Conservation (phyloP, 208 protist genomes). For the Wallacemonas sp. region DNA sequence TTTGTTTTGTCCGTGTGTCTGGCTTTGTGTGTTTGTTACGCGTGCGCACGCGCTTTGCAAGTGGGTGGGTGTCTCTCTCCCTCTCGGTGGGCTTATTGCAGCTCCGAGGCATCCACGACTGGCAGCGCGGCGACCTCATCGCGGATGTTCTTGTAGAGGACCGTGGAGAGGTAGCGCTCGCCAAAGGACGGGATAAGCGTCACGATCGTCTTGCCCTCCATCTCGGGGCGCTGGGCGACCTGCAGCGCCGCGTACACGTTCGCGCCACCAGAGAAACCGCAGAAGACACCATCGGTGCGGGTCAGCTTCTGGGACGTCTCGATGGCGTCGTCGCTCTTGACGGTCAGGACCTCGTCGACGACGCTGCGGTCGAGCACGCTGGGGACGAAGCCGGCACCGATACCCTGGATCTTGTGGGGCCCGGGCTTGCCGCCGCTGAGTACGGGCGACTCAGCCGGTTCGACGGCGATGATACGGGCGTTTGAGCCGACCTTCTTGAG, state of each 20-base stretch:
- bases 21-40: background rate
- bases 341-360: constrained; percentile 76
- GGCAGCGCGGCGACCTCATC: constrained; percentile 69
- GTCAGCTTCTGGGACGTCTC: constrained; percentile 70
- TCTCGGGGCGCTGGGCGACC: constrained; percentile 79
- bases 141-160: constrained; percentile 67
- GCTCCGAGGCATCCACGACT: constrained; percentile 68
- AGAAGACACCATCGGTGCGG: constrained; percentile 80
- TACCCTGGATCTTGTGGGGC: constrained; percentile 92
- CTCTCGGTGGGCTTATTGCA: constrained; percentile 25
- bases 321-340: constrained; percentile 70
- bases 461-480: constrained; percentile 73
- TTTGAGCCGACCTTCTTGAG: constrained; percentile 61
- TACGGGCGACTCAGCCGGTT: constrained; percentile 87
- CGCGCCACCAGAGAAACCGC: constrained; percentile 83
- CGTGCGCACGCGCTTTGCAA: too few species aligned
- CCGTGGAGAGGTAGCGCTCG: constrained; percentile 89
- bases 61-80: constrained; percentile 4
- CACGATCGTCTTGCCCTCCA: constrained; percentile 89
- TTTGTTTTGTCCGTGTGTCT: background rate
- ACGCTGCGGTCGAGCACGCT: constrained; percentile 59
- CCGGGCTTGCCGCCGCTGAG: constrained; percentile 77
- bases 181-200: constrained; percentile 89
- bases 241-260: constrained; percentile 85
- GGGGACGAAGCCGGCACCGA: constrained; percentile 91